Evolutionary conservation across 2,329 filamentous ascomycete species (phyloP).

Genomic region (Fusarium sp.): DNA sequence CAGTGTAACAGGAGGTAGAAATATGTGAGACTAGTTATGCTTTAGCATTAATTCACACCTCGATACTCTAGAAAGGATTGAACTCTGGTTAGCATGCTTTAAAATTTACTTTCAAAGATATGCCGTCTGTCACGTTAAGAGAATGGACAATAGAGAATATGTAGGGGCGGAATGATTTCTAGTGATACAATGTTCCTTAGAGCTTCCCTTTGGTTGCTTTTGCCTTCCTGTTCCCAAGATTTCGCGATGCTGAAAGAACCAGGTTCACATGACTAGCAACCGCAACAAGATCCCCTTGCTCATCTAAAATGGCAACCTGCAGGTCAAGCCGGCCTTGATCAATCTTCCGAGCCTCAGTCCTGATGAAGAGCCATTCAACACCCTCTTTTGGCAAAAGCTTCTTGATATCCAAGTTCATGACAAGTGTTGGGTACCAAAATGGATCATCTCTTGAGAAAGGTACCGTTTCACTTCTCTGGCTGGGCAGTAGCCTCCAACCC

Average conservation of each 20-base stretch:
- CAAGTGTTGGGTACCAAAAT: neutral
- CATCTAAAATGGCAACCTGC: neutral
- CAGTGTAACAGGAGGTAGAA: neutral
- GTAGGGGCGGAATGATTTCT: no score
- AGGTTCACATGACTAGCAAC: neutral
- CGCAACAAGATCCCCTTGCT: neutral
- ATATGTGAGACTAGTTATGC: neutral
- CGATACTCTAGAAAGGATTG: no score
- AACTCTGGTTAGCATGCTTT: no score
- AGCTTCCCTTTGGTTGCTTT: neutral
- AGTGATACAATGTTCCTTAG: no score
- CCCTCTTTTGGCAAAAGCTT: neutral
- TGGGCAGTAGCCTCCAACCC: neutral
- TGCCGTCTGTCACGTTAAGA: no score
- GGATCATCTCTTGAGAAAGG: neutral
- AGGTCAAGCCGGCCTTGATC: neutral
- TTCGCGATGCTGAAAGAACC: neutral
- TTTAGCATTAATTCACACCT: neutral
- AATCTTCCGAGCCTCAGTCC: neutral
- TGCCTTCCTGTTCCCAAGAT: neutral
- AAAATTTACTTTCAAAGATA: no score
- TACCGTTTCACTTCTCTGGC: rapidly evolving
- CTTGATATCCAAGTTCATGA: neutral
- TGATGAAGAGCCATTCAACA: neutral
- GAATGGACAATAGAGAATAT: no score